Evolutionary conservation across 1,284 basidiomycete species (phyloP), one percentile per base, ranked within the genome.

Genomic region (Leccinum pseudoinsigne): DNA sequence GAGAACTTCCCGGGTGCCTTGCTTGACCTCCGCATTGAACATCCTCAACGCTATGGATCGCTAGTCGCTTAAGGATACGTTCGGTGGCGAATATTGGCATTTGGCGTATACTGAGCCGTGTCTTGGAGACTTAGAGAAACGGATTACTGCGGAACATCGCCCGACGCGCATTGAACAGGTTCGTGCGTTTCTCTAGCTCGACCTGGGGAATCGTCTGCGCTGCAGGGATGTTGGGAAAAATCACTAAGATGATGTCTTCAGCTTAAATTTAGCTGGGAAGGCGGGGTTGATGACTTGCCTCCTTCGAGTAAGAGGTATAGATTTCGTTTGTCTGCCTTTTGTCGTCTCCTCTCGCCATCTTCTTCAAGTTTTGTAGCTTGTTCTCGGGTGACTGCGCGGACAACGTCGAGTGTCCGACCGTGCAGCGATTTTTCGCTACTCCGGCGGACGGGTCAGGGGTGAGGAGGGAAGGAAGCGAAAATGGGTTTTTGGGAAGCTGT

Each of bases 271-370:
- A 38, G 23, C 12, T 31, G 18, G 21, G 28, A 55, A 55, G 45
- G 18, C 11, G 62, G 23, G 38, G 62, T 57, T 42, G 53, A 34
- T 21, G 45, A 28, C 86, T 69, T 70, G 92, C 94, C 92, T 80
- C 95, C 97, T 84, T 99, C 97, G 23, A 94, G 87, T 71, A 99
- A 86, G 60, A 99, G 85, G 77, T 98, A 98, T 69, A 97, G 88
- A 75, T 98, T 98, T 21, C 97, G 86, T 78, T 97, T 97, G 77
- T 99, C 97, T 1, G 90, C 89, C 77, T 96, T 96, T 75, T 95
- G 89, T 58, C 95, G 83, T 61, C 86, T 84, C 69, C 87, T 86
- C 71, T 97, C 94, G 7, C 91, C 89, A 28, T 90, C 92, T 66
- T 97, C 94, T 71, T 92, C 93, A 56, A 98, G 83, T 74, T 90